Evolutionary conservation across 2,329 filamentous ascomycete genomes (phyloP), one percentile per base, ranked within the genome.

Genomic region (Atkinsonella texensis): DNA sequence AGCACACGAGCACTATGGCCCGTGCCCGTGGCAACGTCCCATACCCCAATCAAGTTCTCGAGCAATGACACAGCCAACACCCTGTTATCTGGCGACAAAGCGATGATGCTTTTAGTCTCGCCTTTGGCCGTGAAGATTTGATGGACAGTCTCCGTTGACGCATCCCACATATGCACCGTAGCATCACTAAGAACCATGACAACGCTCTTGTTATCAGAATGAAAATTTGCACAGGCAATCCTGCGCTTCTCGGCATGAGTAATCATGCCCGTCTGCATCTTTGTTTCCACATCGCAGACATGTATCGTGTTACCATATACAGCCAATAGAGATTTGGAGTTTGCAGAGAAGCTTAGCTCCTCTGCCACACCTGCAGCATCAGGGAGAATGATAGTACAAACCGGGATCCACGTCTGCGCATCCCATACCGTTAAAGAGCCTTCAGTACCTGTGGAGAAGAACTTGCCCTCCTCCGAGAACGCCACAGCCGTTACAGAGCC

Each of bases 221-320:
- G 38, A 17, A 54, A 54, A 41, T 54, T 54, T n/a, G 53, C 53
- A 10, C 53, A 54, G 12, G 50, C 39, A 45, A 54, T 54, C 23
- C 35, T 54, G 17, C 18, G 50, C 44, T 50, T 52, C 32, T 52
- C 50, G 4, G 51, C 38, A 28, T 54, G 53, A 2, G 33, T 35
- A 18, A 54, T 45, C 1, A 39, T 46, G 13, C 44, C 43, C 9
- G 39, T 35, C 13, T 46, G 53, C 4, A 35, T 48, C 40, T 50
- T 52, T 9, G 46, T 54, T 40, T 54, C 50, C 48, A 52, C 20
- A 38, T 52, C 44, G 10, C 53, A 54, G 18, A 54, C 20, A 32
- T 54, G 53, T 42, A 52, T 35, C 1, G 53, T 50, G 44, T 54
- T 39, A 8, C 53, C 50, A 20, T 52, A 54, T 15, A 54, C 50